These are phyloP conservation scores for Stereocaulon alpinum DNA, from an alignment of 495 filamentous ascomycete species.

Conservation along the genomic window DNA sequence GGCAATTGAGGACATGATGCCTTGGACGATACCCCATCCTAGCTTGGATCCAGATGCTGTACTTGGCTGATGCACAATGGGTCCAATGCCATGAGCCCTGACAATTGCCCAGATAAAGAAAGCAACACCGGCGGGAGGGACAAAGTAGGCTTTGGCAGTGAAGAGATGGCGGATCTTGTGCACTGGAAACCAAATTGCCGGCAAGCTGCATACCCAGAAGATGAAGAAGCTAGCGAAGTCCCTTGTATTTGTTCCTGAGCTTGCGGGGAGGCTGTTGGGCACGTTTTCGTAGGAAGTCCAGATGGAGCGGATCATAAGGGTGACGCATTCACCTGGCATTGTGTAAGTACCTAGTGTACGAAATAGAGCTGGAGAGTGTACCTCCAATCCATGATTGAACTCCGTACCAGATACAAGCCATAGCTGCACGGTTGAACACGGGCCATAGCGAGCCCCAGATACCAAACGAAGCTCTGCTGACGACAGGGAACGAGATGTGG, in stretches of 20 bases:
- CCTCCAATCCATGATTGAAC: conserved; percentile 80
- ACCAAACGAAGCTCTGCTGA: conserved; percentile 64
- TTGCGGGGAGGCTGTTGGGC: conserved; percentile 54
- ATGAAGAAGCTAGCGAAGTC: conserved; percentile 74
- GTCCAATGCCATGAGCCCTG: conserved; percentile 73
- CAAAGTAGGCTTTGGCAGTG: conserved; percentile 80
- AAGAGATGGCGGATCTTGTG: conserved; percentile 69
- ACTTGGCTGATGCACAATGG: conserved; percentile 65
- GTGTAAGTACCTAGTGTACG: conserved; percentile 6
- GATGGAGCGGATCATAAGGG: conserved; percentile 71
- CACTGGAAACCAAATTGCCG: conserved; percentile 66
- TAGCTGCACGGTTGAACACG: conserved; percentile 78
- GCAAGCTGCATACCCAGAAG: conserved; percentile 73
- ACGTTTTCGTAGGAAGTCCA: conserved; percentile 60
- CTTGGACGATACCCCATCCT: conserved; percentile 72
- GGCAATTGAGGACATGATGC: conserved; percentile 80
- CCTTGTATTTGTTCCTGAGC: conserved; percentile 62
- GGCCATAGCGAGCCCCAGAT: conserved; percentile 88
- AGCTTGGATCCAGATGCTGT: conserved; percentile 56
- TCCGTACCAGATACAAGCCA: conserved; percentile 84
- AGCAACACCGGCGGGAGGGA: conserved; percentile 70
- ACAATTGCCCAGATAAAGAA: conserved; percentile 90
- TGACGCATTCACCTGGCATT: conserved; percentile 54
- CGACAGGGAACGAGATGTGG: conserved; percentile 80
- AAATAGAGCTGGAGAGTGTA: conserved; percentile 21